Base-by-base conservation (phyloP, 1,139 yeast species). In the Geotrichum fermentans region DNA sequence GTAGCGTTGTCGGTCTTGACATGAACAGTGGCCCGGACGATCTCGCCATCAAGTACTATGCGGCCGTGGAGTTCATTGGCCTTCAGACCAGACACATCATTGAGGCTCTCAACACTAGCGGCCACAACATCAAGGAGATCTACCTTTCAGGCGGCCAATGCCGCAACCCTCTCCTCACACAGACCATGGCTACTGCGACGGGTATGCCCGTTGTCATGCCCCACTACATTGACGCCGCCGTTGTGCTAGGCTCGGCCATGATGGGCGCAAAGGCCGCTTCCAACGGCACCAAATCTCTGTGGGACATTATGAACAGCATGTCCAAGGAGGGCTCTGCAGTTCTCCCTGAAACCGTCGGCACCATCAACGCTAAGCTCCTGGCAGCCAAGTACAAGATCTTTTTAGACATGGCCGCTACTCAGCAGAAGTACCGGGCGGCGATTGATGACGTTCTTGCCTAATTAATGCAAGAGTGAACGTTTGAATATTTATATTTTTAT, bases 91-190 rank as follows among this genome's bases (percentile, higher is more conserved):
- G 97, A 62, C 98, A 92, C 63, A 92, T 92, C 63, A 82, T 92
- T 32, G 95, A 87, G 57, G 81, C 82, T 52, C 83, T 92, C 86
- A 82, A 80, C 60, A 70, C 74, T 49, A 74, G 83, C 3, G 98
- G 98, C 4, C 96, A 90, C 70, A 59, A 73, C 18, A 79, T 92
- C 55, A 72, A 76, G 34, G 77, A 88, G 42, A 81, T 92, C 54
- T 92, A 83, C 69, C 82, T 92, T 81, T 83, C 95, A 57, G 98
- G 98, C 50, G 97, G 98, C 26, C 98, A 92, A 68, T 89, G 97
- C 68, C 79, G 97, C 64, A 92, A 92, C 67, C 84, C 88, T 17
- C 72, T 92, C 56, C 74, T 92, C 56, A 89, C 94, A 81, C 78
- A 95, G 70, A 72, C 90, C 54, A 75, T 92, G 66, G 96, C 97